Base-by-base conservation (phyloP, 306 rosid genomes). In the Cucurbita argyrosperma region DNA sequence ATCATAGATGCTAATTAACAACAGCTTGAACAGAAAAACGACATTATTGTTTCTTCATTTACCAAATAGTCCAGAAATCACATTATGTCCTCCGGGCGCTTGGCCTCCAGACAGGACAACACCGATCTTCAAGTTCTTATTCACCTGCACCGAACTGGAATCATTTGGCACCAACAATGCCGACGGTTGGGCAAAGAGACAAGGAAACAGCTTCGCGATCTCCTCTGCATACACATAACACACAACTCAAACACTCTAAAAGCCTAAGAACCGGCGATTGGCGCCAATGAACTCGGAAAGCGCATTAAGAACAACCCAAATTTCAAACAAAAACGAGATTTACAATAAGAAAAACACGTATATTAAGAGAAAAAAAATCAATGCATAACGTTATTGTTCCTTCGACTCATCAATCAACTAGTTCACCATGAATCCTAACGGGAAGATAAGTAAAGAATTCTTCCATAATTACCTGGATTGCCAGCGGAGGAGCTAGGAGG, bases 81-180 rank as follows among this genome's bases (percentile, higher is more conserved):
- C 99, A 82, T 95, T 95, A 87, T 95, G 99, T 3, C 99, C 99
- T 38, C 97, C 99, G 0, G 99, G 99, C 53, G 99, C 97, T 67
- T 91, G 97, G 72, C 99, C 99, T 61, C 99, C 99, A n/a, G 99
- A 95, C 82, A 95, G 80, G 61, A 95, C 99, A 4, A 91, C 96
- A 6, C 99, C 99, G 9, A 95, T 88, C 90, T 91, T 95, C 90
- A 95, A 58, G 83, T 81, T 87, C 79, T 62, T 79, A 45, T 72
- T 60, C 2, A 19, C 18, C 72, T 45, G 53, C 38, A 66, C 84
- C 64, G n/a, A 30, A 79, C 30, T 50, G 2, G 86, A 59, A 21
- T 83, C 89, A 53, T 82, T 76, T 0, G 91, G 91, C 50, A 78
- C 87, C 81, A 95, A 76, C 72, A 76, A 0, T 7, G 88, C 83